Evolutionary conservation across 2,329 filamentous ascomycete species (phyloP).

Genomic region (Paecilomyces fulvus): DNA sequence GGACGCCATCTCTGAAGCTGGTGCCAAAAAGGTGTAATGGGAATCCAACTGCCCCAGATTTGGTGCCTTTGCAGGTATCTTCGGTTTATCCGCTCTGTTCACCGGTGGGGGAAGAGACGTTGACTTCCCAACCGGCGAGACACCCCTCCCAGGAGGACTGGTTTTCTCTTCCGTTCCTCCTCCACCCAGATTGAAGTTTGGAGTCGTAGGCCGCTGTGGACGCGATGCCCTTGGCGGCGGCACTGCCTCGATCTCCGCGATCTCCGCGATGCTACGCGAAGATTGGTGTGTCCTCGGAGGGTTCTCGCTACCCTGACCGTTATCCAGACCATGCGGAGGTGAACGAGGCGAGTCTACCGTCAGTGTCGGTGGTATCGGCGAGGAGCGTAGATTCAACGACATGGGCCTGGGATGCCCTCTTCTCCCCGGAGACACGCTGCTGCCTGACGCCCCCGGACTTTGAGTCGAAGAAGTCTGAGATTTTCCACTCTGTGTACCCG

Average conservation of each 20-base stretch:
- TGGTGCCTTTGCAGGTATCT: slow-evolving; percentile 46
- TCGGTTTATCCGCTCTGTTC: slow-evolving; percentile 73
- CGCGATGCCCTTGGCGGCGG: background rate
- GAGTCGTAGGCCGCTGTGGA: slow-evolving; percentile 19
- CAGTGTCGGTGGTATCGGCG: slow-evolving; percentile 33
- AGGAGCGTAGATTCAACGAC: slow-evolving; percentile 35
- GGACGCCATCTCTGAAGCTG: slow-evolving; percentile 15
- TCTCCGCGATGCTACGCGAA: background rate
- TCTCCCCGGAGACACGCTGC: slow-evolving; percentile 45
- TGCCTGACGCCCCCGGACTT: slow-evolving; percentile 13
- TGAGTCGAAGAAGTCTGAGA: slow-evolving; percentile 15
- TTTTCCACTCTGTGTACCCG: slow-evolving; percentile 14
- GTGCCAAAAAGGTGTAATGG: slow-evolving; percentile 15
- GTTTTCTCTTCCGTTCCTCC: slow-evolving; percentile 4
- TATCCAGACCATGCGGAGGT: slow-evolving; percentile 25
- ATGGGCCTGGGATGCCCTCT: slow-evolving; percentile 50
- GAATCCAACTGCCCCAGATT: slow-evolving; percentile 23
- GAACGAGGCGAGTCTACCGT: slow-evolving; percentile 37
- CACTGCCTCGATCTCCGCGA: background rate
- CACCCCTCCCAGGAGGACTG: slow-evolving; percentile 9
- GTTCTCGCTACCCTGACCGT: slow-evolving; percentile 54
- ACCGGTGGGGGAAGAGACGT: slow-evolving; percentile 59
- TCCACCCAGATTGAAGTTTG: slow-evolving; percentile 17
- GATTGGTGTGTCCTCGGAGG: slow-evolving; percentile 41
- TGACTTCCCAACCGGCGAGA: slow-evolving; percentile 19